Conservation (phyloP, 2,329 filamentous ascomycete genomes). For the Plectosphaerella sp. region DNA sequence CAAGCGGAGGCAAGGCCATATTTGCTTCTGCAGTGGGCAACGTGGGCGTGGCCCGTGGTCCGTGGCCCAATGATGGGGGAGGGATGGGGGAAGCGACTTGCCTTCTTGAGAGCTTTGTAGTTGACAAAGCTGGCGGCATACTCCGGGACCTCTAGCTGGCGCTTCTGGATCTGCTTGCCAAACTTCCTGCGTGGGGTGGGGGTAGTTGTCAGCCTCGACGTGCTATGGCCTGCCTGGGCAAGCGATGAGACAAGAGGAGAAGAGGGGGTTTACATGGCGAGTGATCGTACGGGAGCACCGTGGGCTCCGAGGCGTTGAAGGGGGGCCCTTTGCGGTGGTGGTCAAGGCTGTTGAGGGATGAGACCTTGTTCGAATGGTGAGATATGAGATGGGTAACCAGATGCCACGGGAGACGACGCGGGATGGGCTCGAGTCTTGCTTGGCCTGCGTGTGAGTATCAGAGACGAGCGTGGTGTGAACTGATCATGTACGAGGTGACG, state of each 20-base stretch:
- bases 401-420: not conserved
- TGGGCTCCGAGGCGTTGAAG: not conserved
- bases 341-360: not conserved
- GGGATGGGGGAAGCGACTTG: conserved; percentile 32
- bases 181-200: conserved; percentile 72
- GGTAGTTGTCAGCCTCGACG: conserved; percentile 13
- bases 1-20: not conserved
- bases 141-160: conserved; percentile 97
- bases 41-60: not conserved
- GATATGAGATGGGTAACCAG: conserved; percentile 2
- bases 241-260: not conserved
- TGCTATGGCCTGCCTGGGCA: not conserved
- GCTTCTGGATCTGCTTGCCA: conserved; percentile 98
- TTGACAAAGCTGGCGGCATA: conserved; percentile 99
- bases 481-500: conserved; percentile 8
- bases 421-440: not conserved
- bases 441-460: not conserved
- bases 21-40: not conserved
- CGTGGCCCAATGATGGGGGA: conserved; percentile 5
- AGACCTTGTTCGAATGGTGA: conserved; percentile 2
- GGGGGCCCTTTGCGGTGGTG: too few relatives aligned
- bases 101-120: conserved; percentile 99
- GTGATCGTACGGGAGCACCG: conserved; percentile 4
- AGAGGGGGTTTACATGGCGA: conserved; percentile 7
- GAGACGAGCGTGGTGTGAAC: conserved; percentile 6